Conservation (phyloP, 73 alveolate genomes). For the Paraurostyla sp. region DNA sequence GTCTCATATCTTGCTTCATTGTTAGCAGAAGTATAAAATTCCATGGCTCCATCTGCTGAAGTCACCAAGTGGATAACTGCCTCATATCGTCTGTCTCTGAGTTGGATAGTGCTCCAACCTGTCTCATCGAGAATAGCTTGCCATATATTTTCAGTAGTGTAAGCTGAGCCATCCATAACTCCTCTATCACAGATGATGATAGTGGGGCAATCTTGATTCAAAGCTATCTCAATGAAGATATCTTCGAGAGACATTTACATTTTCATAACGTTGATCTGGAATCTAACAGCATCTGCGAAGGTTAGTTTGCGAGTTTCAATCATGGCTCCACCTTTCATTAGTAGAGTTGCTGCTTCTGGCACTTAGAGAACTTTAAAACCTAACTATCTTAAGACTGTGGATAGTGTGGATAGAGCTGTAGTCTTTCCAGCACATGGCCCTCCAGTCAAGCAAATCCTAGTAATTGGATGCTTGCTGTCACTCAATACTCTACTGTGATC, state of each 20-base stretch:
- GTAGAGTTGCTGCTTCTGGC: conserved; percentile 90
- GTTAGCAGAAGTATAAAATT: conserved; percentile 75
- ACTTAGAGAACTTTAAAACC: conserved; percentile 87
- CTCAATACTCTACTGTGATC: conserved; percentile 49
- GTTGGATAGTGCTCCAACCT: conserved; percentile 79
- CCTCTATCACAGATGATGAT: conserved; percentile 87
- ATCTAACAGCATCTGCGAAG: conserved; percentile 79
- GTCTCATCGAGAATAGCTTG: conserved; percentile 82
- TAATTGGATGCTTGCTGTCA: conserved; percentile 60
- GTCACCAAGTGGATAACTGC: conserved; percentile 85
- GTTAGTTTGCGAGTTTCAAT: conserved; percentile 73
- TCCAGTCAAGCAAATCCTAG: conserved; percentile 87
- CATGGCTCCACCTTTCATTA: conserved; percentile 89
- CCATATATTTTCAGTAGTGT: conserved; percentile 79
- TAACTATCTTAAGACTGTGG: conserved; percentile 68
- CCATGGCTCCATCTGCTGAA: conserved; percentile 89
- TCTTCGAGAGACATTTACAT: conserved; percentile 88
- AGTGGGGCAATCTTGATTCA: conserved; percentile 67
- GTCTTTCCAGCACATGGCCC: conserved; percentile 95
- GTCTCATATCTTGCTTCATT: conserved; percentile 82
- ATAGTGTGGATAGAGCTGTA: conserved; percentile 80
- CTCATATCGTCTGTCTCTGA: conserved; percentile 87
- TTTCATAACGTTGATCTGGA: conserved; percentile 79
- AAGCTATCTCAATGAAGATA: conserved; percentile 78
- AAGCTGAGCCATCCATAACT: conserved; percentile 92